Conservation (phyloP, 306 rosid genomes). For the Prunus salicina region DNA sequence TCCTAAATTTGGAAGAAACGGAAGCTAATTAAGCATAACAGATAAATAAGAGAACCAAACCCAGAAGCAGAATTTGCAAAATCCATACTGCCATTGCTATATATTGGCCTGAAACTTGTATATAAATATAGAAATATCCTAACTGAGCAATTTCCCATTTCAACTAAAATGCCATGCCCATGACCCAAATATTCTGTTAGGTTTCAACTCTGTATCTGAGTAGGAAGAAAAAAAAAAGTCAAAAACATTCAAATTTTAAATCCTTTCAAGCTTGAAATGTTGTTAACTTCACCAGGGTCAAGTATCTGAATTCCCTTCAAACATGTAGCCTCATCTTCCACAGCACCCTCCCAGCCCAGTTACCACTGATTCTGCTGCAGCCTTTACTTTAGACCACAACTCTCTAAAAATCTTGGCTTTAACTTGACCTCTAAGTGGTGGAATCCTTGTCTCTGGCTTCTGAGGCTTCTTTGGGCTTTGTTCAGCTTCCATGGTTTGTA, state of each 20-base stretch:
- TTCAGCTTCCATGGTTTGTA: constrained; percentile 8
- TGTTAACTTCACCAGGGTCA: neutral
- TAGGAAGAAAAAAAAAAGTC: too few relatives aligned
- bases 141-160: neutral
- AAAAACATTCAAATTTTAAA: too few relatives aligned
- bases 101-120: neutral
- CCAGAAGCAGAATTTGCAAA: neutral
- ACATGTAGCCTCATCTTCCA: neutral
- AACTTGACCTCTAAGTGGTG: constrained; percentile 29
- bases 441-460: constrained; percentile 8
- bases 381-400: neutral
- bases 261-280: too few relatives aligned
- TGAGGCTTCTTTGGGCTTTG: constrained; percentile 6
- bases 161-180: neutral
- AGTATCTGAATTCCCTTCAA: neutral
- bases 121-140: neutral
- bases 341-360: neutral
- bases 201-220: too few relatives aligned
- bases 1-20: too few relatives aligned
- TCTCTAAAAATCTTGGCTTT: constrained; percentile 7
- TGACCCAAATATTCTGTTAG: neutral
- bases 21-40: neutral
- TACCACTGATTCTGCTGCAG: neutral
- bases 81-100: neutral
- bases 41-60: neutral